Base-by-base conservation (phyloP, 116 monocot genomes). In the Iris pallida region DNA sequence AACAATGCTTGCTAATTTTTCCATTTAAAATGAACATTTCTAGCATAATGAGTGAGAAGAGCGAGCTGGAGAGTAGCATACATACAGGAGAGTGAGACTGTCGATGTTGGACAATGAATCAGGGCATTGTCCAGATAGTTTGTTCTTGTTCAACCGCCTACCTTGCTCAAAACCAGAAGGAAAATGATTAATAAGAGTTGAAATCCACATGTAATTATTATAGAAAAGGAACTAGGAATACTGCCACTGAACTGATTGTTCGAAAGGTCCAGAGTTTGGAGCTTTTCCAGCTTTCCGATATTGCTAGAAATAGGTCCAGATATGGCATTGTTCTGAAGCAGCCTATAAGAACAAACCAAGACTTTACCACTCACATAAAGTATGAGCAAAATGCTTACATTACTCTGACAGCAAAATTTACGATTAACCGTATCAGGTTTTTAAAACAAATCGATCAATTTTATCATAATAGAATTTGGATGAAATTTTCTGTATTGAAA, bases 81-180 rank as follows among this genome's bases (percentile, higher is more conserved):
- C 92, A 54, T 83, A 97, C 97, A 92, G 40, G 64, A 97, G 90
- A 78, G 92, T 90, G 43, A 97, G 90, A 60, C 92, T 83, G 71
- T 74, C 76, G 75, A 97, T 77, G 53, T 85, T 82, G 49, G 92
- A 82, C 62, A 97, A 66, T 59, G 90, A 87, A 72, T 83, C 85
- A 19, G 97, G 97, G 69, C 82, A 90, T 17, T 74, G 71, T 78
- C 92, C 97, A 73, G 85, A 80, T 53, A 97, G 82, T 59, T 87
- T 90, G 71, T 97, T 97, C 60, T 97, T 92, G 51, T 89, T 92
- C 63, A 97, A 71, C 49, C 90, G 66, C 80, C 97, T 97, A 66
- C 49, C 20, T 66, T 46, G 63, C 11, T 68, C 67, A 81, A 20
- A 70, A 55, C 20, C 49, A 62, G 46, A 42, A 63, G 7, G 19